These are phyloP conservation scores for Corchorus olitorius DNA, from an alignment of 345 rosid genomes.

Conservation along the genomic window DNA sequence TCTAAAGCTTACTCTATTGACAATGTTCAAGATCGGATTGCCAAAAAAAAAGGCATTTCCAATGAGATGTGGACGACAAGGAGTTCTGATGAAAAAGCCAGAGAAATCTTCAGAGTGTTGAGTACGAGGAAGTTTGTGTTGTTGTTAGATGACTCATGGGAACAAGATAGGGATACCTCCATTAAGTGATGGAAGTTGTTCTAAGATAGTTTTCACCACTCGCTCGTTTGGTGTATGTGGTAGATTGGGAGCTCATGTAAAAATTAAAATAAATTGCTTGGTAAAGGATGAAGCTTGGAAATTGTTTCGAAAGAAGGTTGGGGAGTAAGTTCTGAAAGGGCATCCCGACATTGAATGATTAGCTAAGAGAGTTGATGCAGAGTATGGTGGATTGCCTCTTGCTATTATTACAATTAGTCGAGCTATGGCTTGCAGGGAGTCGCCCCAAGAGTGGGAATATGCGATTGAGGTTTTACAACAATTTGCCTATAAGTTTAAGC, in stretches of 20 bases:
- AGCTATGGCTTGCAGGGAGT: slow-evolving; percentile 19
- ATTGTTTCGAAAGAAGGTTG: neutral
- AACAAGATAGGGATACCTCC: slow-evolving; percentile 44
- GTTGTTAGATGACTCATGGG: slow-evolving; percentile 46
- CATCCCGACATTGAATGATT: neutral
- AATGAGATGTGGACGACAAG: neutral
- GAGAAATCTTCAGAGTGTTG: neutral
- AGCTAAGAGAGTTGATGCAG: slow-evolving; percentile 17
- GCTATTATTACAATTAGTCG: neutral
- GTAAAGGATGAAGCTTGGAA: neutral
- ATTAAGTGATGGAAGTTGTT: slow-evolving; percentile 27
- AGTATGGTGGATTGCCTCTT: neutral
- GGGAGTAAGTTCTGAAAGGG: neutral
- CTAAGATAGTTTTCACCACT: slow-evolving; percentile 24
- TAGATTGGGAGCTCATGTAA: slow-evolving; percentile 23
- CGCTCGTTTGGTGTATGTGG: slow-evolving; percentile 29
- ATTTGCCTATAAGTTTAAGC: no score
- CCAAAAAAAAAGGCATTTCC: neutral
- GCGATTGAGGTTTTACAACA: no score
- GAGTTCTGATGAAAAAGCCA: neutral
- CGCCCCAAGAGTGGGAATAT: no score
- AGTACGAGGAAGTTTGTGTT: slow-evolving; percentile 5
- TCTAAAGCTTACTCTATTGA: slow-evolving; percentile 14
- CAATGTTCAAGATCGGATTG: slow-evolving; percentile 9
- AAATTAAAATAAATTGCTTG: slow-evolving; percentile 13